phyloP scores from a whole-genome alignment of 495 filamentous ascomycete genomes.

The Darksidea phi region DNA sequence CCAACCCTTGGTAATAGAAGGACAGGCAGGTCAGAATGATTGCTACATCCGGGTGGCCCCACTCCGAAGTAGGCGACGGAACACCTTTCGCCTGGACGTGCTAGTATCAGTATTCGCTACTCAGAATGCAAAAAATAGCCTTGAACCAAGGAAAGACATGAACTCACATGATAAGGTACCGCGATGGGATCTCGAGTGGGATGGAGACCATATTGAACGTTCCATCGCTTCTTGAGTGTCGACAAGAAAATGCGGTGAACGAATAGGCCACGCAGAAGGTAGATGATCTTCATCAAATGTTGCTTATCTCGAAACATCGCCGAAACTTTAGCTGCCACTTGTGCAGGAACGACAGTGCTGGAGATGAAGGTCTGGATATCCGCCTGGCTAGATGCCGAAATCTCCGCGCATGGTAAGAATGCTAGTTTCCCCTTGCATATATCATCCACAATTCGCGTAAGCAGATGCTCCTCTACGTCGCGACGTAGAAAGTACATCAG shows the following conservation, averaged over 20 bases:
- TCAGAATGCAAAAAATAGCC: background rate
- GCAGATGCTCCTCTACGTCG: slow-evolving; percentile 44
- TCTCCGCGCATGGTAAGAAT: slow-evolving; percentile 36
- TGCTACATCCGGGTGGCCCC: slow-evolving; percentile 56
- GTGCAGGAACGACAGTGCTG: slow-evolving; percentile 16
- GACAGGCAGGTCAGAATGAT: slow-evolving; percentile 55
- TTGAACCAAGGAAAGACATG: background rate
- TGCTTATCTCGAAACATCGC: slow-evolving; percentile 40
- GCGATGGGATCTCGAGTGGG: slow-evolving; percentile 47
- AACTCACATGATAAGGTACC: slow-evolving; percentile 44
- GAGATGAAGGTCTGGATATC: slow-evolving; percentile 43
- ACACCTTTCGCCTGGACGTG: slow-evolving; percentile 42
- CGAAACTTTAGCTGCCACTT: slow-evolving; percentile 29
- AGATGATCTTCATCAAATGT: slow-evolving; percentile 39
- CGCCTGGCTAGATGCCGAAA: slow-evolving; percentile 18
- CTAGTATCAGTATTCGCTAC: background rate
- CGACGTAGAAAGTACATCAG: slow-evolving; percentile 46
- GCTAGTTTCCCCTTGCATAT: slow-evolving; percentile 37
- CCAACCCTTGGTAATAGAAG: slow-evolving; percentile 54
- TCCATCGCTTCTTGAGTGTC: slow-evolving; percentile 47
- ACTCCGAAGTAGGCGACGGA: slow-evolving; percentile 53
- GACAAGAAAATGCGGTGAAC: slow-evolving; percentile 46
- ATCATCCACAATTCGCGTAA: slow-evolving; percentile 39
- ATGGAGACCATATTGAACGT: slow-evolving; percentile 50
- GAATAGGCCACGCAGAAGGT: slow-evolving; percentile 47